phyloP scores from a whole-genome alignment of 805 yeast species.

The Saturnispora serradocipensis region DNA sequence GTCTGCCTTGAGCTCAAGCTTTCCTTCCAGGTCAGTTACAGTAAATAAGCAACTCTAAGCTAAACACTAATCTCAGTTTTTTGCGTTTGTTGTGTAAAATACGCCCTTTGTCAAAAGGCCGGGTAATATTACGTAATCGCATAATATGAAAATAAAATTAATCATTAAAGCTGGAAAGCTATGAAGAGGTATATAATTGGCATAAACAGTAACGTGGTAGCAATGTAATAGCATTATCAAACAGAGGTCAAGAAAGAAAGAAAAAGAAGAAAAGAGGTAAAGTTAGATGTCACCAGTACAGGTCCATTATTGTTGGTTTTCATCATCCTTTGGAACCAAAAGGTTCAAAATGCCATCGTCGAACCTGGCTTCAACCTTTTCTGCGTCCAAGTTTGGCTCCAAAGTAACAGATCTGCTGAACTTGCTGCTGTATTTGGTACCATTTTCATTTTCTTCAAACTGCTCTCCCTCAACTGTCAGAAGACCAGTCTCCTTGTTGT shows the following conservation, averaged over 20 bases:
- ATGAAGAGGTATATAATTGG: background rate
- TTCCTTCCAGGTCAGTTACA: background rate
- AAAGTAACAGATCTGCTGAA: conserved; percentile 24
- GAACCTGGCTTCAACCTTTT: conserved; percentile 37
- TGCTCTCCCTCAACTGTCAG: conserved; percentile 37
- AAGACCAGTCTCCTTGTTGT: conserved; percentile 36
- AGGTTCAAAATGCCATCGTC: conserved; percentile 37
- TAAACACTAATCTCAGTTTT: background rate
- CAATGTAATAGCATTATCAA: too few species aligned
- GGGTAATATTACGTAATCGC: background rate
- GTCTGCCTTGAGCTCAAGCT: background rate
- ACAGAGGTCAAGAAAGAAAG: background rate
- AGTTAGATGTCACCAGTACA: conserved; percentile 1
- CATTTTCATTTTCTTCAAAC: background rate
- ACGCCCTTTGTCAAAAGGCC: background rate
- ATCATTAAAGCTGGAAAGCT: background rate
- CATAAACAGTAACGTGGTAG: too few species aligned
- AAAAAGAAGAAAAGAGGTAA: background rate
- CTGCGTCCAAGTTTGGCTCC: conserved; percentile 35
- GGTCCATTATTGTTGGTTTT: background rate
- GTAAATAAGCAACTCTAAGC: background rate
- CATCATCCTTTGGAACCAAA: conserved; percentile 29
- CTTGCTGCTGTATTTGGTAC: conserved; percentile 12
- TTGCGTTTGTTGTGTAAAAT: background rate
- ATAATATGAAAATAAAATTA: too few species aligned